Percentiles rank a stretch among this genome's conserved stretches.
Evolutionary conservation across 169 alveolate genomes (phyloP).

Genomic region (Plasmodium sp.): DNA sequence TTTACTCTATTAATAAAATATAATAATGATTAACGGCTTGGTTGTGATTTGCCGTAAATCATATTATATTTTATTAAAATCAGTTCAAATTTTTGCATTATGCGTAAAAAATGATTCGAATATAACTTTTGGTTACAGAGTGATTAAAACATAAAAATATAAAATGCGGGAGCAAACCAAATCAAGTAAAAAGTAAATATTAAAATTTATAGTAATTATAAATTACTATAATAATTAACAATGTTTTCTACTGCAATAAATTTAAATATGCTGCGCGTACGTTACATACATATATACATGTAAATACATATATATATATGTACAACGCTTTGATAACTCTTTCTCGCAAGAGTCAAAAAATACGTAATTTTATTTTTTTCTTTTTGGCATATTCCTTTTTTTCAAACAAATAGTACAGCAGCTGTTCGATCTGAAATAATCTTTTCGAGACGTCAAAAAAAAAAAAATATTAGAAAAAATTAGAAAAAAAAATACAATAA

Average conservation of each 20-base stretch:
- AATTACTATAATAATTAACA: background rate
- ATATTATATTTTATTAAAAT: background rate
- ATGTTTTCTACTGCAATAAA: background rate
- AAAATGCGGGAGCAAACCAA: background rate
- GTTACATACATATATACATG: background rate
- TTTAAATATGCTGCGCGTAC: background rate
- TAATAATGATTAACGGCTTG: background rate
- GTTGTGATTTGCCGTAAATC: background rate
- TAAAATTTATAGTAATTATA: background rate
- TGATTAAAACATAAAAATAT: background rate
- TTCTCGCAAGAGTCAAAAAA: background rate
- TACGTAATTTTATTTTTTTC: background rate
- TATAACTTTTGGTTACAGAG: background rate
- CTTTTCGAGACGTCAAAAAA: background rate
- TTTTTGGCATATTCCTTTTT: background rate
- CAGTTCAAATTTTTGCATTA: background rate
- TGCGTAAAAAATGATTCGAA: background rate
- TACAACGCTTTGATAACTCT: background rate
- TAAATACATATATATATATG: background rate
- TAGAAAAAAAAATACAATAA: background rate
- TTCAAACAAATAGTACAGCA: background rate
- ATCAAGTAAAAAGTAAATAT: background rate
- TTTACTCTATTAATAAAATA: background rate
- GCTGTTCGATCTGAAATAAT: background rate
- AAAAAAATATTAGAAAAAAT: background rate